Percentiles rank a stretch among this genome's conserved stretches.
phyloP scores from a whole-genome alignment of 2,329 filamentous ascomycete genomes.

The Talaromyces sp. region DNA sequence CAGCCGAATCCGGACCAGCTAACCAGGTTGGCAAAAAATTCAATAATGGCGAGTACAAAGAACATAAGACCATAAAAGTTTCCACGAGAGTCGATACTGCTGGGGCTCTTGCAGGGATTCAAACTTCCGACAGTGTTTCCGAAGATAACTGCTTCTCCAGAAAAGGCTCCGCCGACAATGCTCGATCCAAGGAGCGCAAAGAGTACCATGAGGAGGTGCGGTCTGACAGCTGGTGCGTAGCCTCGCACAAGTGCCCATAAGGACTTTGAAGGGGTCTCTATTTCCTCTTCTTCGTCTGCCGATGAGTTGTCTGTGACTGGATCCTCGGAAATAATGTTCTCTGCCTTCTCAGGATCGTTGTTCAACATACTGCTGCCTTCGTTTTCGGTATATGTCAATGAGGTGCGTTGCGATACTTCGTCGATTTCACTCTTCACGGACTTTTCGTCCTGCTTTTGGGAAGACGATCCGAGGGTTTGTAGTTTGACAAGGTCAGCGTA shows the following conservation, averaged over 20 bases:
- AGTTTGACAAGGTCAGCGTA: slow-evolving; percentile 58
- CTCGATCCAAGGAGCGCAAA: slow-evolving; percentile 50
- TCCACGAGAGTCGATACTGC: slow-evolving; percentile 49
- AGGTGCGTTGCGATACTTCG: background rate
- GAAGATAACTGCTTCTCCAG: slow-evolving; percentile 57
- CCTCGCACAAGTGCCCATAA: slow-evolving; percentile 28
- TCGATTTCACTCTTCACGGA: background rate
- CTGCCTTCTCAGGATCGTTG: background rate
- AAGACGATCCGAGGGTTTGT: slow-evolving; percentile 33
- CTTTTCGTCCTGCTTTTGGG: background rate
- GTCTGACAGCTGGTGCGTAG: slow-evolving; percentile 33
- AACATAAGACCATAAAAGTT: slow-evolving; percentile 57
- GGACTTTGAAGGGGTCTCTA: slow-evolving; percentile 27
- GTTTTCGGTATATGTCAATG: no score
- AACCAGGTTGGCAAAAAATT: slow-evolving; percentile 59
- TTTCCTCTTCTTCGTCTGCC: slow-evolving; percentile 28
- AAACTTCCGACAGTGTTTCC: slow-evolving; percentile 58
- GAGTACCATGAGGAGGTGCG: slow-evolving; percentile 44
- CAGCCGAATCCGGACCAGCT: slow-evolving; percentile 58
- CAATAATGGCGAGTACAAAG: slow-evolving; percentile 58
- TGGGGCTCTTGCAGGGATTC: slow-evolving; percentile 50
- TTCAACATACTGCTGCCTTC: background rate
- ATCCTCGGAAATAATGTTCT: slow-evolving; percentile 3
- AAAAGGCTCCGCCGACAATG: slow-evolving; percentile 57
- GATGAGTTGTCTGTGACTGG: slow-evolving; percentile 19